Evolutionary conservation across 306 rosid species (phyloP).

Genomic region (Canavalia ensiformis): DNA sequence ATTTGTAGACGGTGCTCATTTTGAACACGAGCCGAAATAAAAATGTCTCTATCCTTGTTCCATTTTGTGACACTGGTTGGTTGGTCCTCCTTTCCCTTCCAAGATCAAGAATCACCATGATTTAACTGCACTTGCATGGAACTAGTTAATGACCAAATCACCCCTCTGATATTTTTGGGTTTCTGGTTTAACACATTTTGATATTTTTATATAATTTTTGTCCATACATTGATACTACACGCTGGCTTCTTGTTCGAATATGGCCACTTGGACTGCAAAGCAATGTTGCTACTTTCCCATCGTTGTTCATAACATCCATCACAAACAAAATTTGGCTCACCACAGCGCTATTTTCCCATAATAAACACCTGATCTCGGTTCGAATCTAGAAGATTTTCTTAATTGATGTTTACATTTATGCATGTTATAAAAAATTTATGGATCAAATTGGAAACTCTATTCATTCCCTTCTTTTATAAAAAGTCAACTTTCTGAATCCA

Average conservation of each 20-base stretch:
- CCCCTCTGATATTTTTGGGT: constrained; percentile 48
- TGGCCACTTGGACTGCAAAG: constrained; percentile 39
- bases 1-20: constrained; percentile 36
- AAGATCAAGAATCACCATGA: constrained; percentile 16
- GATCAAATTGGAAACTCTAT: constrained; percentile 13
- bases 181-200: constrained; percentile 18
- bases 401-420: neutral
- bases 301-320: constrained; percentile 12
- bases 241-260: constrained; percentile 38
- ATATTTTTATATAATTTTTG: neutral
- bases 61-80: constrained; percentile 18
- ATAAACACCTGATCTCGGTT: neutral
- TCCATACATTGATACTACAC: constrained; percentile 23
- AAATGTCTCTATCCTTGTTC: constrained; percentile 25
- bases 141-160: constrained; percentile 44
- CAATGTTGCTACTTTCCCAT: constrained; percentile 10
- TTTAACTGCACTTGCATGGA: constrained; percentile 20
- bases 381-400: neutral
- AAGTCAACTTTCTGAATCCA: neutral
- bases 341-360: neutral
- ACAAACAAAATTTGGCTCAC: constrained; percentile 14
- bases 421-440: neutral
- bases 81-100: constrained; percentile 33
- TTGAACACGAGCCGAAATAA: constrained; percentile 54
- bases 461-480: constrained; percentile 1